Conservation (phyloP, 2,329 filamentous ascomycete genomes). For the Exophiala calicioides region DNA sequence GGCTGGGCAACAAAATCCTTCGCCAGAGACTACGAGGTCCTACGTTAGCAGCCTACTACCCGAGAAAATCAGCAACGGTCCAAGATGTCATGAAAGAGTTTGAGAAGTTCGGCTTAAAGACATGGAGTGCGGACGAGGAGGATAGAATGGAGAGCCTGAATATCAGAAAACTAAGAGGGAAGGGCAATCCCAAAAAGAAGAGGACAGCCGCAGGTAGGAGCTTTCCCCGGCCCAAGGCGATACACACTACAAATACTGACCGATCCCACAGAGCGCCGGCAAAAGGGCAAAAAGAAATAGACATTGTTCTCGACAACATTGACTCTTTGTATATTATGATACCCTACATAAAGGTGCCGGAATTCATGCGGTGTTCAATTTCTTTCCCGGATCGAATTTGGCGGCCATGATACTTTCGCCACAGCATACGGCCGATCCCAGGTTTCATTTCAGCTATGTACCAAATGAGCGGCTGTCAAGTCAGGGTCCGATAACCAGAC, state of each 20-base stretch:
- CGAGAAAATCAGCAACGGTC: constrained; percentile 69
- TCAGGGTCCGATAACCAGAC: too few species aligned
- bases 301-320: neutral
- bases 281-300: constrained; percentile 25
- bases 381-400: neutral
- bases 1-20: constrained; percentile 88
- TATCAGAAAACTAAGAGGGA: constrained; percentile 72
- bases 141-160: constrained; percentile 73
- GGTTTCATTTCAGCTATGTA: too few species aligned
- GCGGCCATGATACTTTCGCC: too few species aligned
- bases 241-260: constrained; percentile 6
- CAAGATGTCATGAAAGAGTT: constrained; percentile 73
- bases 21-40: constrained; percentile 87
- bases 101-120: constrained; percentile 62
- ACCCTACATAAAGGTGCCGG: constrained; percentile 9
- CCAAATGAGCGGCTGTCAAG: too few species aligned
- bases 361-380: neutral
- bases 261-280: constrained; percentile 16
- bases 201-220: constrained; percentile 53
- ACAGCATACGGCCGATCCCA: neutral
- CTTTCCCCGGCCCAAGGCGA: neutral
- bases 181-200: constrained; percentile 90
- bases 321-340: constrained; percentile 18
- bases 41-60: constrained; percentile 83
- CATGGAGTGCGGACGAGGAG: constrained; percentile 74